Percentiles rank a stretch among this genome's conserved stretches.
Conservation (phyloP, 805 yeast genomes). For the Nakazawaea populi region DNA sequence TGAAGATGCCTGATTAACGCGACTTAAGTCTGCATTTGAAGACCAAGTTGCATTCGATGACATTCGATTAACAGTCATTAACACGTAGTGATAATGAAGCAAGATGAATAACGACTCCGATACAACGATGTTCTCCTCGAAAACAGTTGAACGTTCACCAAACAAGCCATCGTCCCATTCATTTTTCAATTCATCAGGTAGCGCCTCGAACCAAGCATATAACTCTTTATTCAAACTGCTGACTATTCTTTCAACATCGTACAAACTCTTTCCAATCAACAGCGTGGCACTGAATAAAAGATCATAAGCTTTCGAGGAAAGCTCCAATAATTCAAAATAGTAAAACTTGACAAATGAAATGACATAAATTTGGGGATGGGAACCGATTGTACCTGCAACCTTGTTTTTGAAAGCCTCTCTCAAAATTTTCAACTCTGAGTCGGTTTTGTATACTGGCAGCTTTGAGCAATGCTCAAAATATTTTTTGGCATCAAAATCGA, state of each 20-base stretch:
- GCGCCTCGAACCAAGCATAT: conserved; percentile 21
- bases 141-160: background rate
- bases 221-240: conserved; percentile 17
- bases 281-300: conserved; percentile 24
- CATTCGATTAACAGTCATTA: conserved; percentile 21
- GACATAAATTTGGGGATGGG: background rate
- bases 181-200: conserved; percentile 19
- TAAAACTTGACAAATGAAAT: background rate
- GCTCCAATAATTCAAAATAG: conserved; percentile 17
- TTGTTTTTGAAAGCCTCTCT: background rate
- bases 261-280: conserved; percentile 13
- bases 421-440: background rate
- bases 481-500: background rate
- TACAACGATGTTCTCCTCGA: background rate
- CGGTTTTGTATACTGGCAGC: background rate
- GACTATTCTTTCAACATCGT: conserved; percentile 13
- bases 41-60: conserved; percentile 11
- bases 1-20: background rate
- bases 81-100: conserved; percentile 21
- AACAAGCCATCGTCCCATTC: background rate
- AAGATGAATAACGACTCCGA: conserved; percentile 12
- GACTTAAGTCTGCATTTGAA: background rate
- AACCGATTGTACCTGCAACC: background rate
- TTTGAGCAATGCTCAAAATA: conserved; percentile 13
- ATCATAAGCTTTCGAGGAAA: conserved; percentile 21